These are phyloP conservation scores for Aspergillus fumigatus DNA, from an alignment of 2,329 filamentous ascomycete genomes.

Conservation along the genomic window DNA sequence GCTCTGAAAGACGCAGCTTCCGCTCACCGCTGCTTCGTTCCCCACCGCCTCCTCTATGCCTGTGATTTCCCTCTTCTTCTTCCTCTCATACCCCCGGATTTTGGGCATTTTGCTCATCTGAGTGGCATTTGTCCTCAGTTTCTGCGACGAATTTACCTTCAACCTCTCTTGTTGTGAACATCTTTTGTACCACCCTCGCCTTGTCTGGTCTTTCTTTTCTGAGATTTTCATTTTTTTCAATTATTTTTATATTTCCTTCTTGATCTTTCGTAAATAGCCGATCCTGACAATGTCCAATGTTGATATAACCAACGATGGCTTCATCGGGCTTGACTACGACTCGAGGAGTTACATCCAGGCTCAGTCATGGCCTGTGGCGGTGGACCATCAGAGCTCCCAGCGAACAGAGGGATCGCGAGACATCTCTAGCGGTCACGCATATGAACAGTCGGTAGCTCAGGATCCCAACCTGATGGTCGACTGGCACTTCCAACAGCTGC, in stretches of 20 bases:
- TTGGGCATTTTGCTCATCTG: conserved; percentile 27
- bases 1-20: conserved; percentile 24
- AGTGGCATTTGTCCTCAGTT: conserved; percentile 23
- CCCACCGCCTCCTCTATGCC: conserved; percentile 38
- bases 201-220: conserved; percentile 4
- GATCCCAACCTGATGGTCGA: conserved; percentile 43
- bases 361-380: conserved; percentile 40
- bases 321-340: conserved; percentile 46
- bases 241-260: conserved; percentile 12
- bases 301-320: conserved; percentile 42
- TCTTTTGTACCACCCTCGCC: conserved; percentile 16
- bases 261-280: conserved; percentile 14
- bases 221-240: conserved; percentile 5
- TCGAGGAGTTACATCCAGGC: conserved; percentile 43
- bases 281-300: conserved; percentile 39
- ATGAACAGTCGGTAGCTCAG: conserved; percentile 40
- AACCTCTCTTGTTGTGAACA: conserved; percentile 13
- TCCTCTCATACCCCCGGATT: conserved; percentile 25
- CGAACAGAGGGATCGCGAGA: conserved; percentile 36
- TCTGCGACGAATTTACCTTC: conserved; percentile 14
- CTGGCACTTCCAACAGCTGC: conserved; percentile 43
- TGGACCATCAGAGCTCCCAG: conserved; percentile 38
- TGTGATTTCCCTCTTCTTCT: conserved; percentile 27
- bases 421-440: conserved; percentile 40
- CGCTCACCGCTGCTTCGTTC: conserved; percentile 43